Percentiles rank a stretch among this genome's conserved stretches.
phyloP scores from a whole-genome alignment of 768 basidiomycete genomes.

The Steccherinum ochraceum region DNA sequence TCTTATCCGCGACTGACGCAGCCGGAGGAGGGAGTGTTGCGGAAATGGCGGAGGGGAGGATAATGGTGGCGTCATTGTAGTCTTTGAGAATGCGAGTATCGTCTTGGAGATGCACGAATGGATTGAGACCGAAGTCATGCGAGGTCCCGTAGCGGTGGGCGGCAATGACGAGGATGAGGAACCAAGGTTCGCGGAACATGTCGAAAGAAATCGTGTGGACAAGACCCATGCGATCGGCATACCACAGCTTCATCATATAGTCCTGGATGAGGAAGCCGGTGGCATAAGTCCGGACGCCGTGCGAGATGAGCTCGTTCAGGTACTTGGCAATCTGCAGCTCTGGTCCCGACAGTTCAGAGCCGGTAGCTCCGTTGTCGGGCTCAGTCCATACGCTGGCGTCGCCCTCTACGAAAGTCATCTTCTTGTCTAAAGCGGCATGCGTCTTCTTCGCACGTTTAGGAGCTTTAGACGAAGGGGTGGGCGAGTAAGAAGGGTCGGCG shows the following conservation, averaged over 20 bases:
- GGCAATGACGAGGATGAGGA: conserved; percentile 1
- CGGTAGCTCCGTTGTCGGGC: too few species aligned
- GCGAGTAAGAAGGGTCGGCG: too few species aligned
- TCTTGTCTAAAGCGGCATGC: too few species aligned
- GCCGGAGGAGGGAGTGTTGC: neutral
- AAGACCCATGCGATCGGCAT: conserved; percentile 7
- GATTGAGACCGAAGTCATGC: neutral
- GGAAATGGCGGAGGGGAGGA: neutral
- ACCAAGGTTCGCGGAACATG: neutral
- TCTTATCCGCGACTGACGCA: neutral
- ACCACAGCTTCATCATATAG: conserved; percentile 2
- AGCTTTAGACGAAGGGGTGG: too few species aligned
- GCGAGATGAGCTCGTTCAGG: too few species aligned
- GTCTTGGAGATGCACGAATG: neutral
- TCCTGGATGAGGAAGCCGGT: conserved; percentile 2
- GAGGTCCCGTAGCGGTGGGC: neutral
- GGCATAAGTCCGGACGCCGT: conserved; percentile 3
- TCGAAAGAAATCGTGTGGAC: conserved; percentile 1
- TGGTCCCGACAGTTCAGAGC: too few species aligned
- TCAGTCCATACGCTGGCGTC: too few species aligned
- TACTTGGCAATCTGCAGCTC: too few species aligned
- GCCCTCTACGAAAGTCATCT: too few species aligned
- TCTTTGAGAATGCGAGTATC: neutral
- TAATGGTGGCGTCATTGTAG: neutral
- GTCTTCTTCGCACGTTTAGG: too few species aligned